Base-by-base conservation (phyloP, 306 rosid species). In the Cucumis hystrix region DNA sequence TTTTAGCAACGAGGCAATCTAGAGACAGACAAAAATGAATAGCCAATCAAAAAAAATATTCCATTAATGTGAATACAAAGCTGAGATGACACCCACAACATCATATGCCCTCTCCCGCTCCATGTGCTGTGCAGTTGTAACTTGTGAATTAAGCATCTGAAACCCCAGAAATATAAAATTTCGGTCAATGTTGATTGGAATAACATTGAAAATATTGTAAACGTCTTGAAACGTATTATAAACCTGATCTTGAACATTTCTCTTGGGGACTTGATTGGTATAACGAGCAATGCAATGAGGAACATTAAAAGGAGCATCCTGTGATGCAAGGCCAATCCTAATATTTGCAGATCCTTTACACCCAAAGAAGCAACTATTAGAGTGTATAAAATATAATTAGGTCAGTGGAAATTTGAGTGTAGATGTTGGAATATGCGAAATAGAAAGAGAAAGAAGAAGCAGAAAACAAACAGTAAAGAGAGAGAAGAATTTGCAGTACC, bases 21-120 rank as follows among this genome's bases (percentile, higher is more conserved):
- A 74, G 6, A n/a, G 71, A 74, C 51, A 6, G 15, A 16, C 57
- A 76, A 52, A 45, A 74, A 47, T 21, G 4, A 30, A 37, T 20
- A 11, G n/a, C 58, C 51, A 58, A 67, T 62, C 30, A 58, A 76
- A n/a, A 33, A 33, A 39, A 16, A 76, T 39, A 21, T 49, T n/a
- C 40, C 74, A 80, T 21, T 56, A 81, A 69, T 21, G 15, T 59
- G 69, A 4, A 77, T 14, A 75, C 23, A 74, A 45, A 79, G 35
- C 52, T 54, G 58, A 59, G 77, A 64, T 28, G 77, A 65, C 55
- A 85, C 93, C 89, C 81, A 95, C 98, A 76, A 76, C 76, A 89
- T 95, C 96, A 82, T 95, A 95, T 10, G 97, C 92, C 80, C 85
- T 89, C 86, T 95, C 97, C 61, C 97, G 85, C 79, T 95, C 98